Conservation (phyloP, 305 asterid species). For the Fraxinus nigra region DNA sequence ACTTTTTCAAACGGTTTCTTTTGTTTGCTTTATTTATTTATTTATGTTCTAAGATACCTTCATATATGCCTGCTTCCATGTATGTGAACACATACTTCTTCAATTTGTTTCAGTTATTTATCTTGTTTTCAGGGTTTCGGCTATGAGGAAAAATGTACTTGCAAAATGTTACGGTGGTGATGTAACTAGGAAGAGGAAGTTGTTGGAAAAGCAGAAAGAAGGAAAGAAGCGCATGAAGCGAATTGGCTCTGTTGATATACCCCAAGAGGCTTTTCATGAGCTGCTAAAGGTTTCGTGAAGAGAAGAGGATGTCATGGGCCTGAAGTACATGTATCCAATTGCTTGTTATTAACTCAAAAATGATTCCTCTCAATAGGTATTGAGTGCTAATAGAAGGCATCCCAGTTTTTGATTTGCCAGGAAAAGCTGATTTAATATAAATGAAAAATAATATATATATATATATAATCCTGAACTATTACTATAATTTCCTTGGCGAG, state of each 20-base stretch:
- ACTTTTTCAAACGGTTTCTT: not conserved
- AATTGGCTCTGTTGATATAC: conserved; percentile 92
- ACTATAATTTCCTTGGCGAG: not conserved
- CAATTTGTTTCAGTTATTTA: conserved; percentile 3
- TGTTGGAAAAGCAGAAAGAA: conserved; percentile 94
- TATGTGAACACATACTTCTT: not conserved
- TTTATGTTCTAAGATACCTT: not conserved
- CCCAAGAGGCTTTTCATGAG: conserved; percentile 94
- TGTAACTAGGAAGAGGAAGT: conserved; percentile 71
- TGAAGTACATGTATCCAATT: not conserved
- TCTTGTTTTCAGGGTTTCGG: conserved; percentile 54
- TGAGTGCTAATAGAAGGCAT: conserved; percentile 8
- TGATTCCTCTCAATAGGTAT: conserved; percentile 11
- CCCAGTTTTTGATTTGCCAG: conserved; percentile 10
- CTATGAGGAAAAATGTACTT: conserved; percentile 93
- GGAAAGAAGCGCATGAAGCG: conserved; percentile 99
- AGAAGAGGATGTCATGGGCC: conserved; percentile 3
- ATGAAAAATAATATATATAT: not conserved
- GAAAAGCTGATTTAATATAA: conserved; percentile 11
- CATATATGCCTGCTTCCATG: not conserved
- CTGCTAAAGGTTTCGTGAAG: conserved; percentile 76
- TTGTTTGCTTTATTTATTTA: not conserved
- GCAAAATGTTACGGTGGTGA: conserved; percentile 98
- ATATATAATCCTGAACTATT: not conserved
- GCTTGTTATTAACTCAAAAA: conserved; percentile 8